Percentiles rank a stretch among this genome's conserved stretches.
Evolutionary conservation across 371 early-diverging fungal species (phyloP).

Genomic region (Circinella umbellata): DNA sequence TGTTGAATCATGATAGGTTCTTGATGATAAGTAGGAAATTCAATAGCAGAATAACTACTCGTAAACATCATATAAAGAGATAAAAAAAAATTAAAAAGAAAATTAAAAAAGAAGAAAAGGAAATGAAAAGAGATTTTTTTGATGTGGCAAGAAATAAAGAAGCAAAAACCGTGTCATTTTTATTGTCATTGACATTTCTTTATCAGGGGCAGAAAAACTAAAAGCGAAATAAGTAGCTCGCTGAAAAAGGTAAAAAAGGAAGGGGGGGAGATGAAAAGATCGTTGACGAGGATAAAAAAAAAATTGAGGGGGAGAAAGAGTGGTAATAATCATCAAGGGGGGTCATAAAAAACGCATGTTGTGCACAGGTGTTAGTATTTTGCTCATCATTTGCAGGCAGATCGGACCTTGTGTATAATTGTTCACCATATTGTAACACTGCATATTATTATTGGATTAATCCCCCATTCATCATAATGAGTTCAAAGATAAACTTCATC

Average conservation of each 20-base stretch:
- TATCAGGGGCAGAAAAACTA: not conserved
- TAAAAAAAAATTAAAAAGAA: not conserved
- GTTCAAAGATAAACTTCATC: not conserved
- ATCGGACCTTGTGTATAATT: conserved; percentile 9
- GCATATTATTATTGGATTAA: conserved; percentile 4
- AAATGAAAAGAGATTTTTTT: not conserved
- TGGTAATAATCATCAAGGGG: not conserved
- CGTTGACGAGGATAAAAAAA: not conserved
- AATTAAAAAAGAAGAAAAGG: not conserved
- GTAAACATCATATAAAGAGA: not conserved
- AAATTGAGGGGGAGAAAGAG: not conserved
- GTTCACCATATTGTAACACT: conserved; percentile 8
- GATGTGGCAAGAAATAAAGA: too few species aligned
- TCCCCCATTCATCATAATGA: too few species aligned
- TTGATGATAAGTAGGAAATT: not conserved
- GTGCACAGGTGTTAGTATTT: conserved; percentile 7
- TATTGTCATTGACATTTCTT: conserved; percentile 8
- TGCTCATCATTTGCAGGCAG: conserved; percentile 11
- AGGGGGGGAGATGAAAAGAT: too few species aligned
- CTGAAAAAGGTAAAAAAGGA: too few species aligned
- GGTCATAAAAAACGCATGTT: not conserved
- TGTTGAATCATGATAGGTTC: conserved; percentile 4
- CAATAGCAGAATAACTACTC: conserved; percentile 5
- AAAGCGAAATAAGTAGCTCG: too few species aligned
- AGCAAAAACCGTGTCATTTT: not conserved